Evolutionary conservation across 1,139 yeast species (phyloP), one percentile per base, ranked within the genome.

Genomic region (Pichia sp.): DNA sequence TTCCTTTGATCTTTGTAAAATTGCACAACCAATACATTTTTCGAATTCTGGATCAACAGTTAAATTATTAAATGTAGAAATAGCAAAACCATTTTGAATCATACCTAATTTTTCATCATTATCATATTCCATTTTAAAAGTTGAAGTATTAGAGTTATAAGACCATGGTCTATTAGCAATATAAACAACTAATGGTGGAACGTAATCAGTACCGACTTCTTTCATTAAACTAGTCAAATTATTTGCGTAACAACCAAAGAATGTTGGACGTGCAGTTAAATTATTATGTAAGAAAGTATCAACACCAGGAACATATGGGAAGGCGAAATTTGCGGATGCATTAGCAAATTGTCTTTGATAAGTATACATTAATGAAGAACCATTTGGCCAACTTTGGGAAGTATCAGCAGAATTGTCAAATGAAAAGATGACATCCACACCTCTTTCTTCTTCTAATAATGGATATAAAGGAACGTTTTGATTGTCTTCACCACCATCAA

Each of bases 321-420:
- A 86, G 3, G 80, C 66, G 29, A 84, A 76, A 36, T 77, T 77
- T 53, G 78, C 75, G 24, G 83, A 87, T 60, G 79, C 82, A 4
- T 60, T 30, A 22, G 68, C 65, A 59, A 85, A 84, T 43, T 62
- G 66, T 56, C 96, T 78, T 55, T 77, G 71, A 58, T 80, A 87
- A 7, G 89, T 77, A 62, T 70, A 67, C 28, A 76, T 74, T 40
- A 87, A 61, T 0, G 96, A 77, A 1, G 84, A 65, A 43, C 96
- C 96, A 58, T 82, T 76, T 35, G 96, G 95, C 87, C 92, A 85
- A 49, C 62, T 65, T 35, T 69, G 63, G 12, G 67, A 65, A 0
- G 92, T 80, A 56, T 89, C 95, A 36, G 87, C 92, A n/a, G 89
- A 79, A 64, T 83, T 85, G 60, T 89, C 97, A 59, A 78, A 80